Conservation (phyloP, 352 stramenopile species). For the Phytophthora tentaculata region DNA sequence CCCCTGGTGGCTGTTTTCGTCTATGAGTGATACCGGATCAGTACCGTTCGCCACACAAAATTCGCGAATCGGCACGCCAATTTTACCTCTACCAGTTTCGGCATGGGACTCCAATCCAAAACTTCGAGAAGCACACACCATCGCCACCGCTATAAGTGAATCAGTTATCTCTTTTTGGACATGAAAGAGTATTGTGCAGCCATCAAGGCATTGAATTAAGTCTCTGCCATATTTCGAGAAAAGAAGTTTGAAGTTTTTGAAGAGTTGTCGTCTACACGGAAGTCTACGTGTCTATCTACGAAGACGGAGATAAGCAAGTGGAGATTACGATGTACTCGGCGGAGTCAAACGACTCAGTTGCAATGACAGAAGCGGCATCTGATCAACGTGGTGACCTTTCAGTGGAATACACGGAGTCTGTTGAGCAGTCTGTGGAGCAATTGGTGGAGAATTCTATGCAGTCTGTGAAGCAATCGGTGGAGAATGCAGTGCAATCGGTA, state of each 20-base stretch:
- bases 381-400: too few relatives aligned
- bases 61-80: background rate
- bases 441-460: too few relatives aligned
- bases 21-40: too few relatives aligned
- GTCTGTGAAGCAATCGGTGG: background rate
- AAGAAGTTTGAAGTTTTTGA: background rate
- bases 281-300: background rate
- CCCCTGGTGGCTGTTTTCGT: too few relatives aligned
- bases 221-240: background rate
- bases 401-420: too few relatives aligned
- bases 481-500: too few relatives aligned
- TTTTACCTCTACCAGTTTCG: background rate
- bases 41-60: too few relatives aligned
- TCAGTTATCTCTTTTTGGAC: background rate
- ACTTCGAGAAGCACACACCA: background rate
- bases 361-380: too few relatives aligned
- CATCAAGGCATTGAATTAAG: background rate
- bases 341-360: too few relatives aligned
- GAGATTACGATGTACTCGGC: too few relatives aligned
- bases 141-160: background rate
- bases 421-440: background rate
- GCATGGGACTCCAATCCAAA: background rate
- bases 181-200: background rate
- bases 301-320: too few relatives aligned
- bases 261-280: background rate